Percentiles rank a stretch among this genome's conserved stretches.
Evolutionary conservation across 2,329 filamentous ascomycete genomes (phyloP).

Genomic region (Parastagonospora avenae): DNA sequence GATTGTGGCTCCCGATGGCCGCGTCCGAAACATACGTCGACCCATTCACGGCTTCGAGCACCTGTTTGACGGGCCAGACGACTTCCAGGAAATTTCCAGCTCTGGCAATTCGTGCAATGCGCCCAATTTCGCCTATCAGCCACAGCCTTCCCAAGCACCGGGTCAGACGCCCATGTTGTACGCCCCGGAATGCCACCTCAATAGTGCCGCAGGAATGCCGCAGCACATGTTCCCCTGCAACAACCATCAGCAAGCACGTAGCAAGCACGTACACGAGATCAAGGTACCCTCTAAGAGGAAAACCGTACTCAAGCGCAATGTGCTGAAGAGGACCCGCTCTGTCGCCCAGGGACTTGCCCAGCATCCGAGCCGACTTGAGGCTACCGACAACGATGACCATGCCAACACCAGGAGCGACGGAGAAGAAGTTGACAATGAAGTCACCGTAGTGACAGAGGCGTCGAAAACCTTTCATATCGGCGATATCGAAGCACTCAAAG

Average conservation of each 20-base stretch:
- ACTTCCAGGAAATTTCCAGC: neutral
- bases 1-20: slow-evolving; percentile 25
- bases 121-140: neutral
- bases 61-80: slow-evolving; percentile 15
- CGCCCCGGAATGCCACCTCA: slow-evolving; percentile 10
- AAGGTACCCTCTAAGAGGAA: neutral
- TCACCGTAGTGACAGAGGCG: slow-evolving; percentile 10
- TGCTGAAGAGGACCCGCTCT: slow-evolving; percentile 19
- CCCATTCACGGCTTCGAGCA: slow-evolving; percentile 35
- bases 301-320: neutral
- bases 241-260: neutral
- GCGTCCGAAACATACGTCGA: slow-evolving; percentile 22
- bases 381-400: slow-evolving; percentile 8
- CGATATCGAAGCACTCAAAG: slow-evolving; percentile 23
- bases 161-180: slow-evolving; percentile 10
- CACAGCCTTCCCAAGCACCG: slow-evolving; percentile 1
- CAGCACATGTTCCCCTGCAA: neutral
- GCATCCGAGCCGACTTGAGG: slow-evolving; percentile 1
- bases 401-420: neutral
- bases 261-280: neutral
- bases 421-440: slow-evolving; percentile 9
- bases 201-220: slow-evolving; percentile 2
- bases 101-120: neutral
- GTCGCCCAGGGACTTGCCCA: slow-evolving; percentile 3
- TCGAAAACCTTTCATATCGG: slow-evolving; percentile 32